Evolutionary conservation across 208 protist species (phyloP).

Genomic region (Trypanosoma theileri): DNA sequence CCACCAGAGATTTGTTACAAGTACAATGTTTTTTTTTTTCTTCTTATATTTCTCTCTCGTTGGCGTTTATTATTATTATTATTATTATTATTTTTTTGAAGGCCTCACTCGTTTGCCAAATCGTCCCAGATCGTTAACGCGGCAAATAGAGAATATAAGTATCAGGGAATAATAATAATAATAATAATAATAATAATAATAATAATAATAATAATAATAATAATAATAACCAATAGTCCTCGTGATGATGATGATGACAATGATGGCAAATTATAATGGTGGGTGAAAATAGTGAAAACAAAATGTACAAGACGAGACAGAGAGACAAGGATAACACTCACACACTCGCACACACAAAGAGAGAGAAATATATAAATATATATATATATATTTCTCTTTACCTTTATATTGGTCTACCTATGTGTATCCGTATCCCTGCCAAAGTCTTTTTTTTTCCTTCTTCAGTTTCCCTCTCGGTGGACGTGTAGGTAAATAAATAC

Average conservation of each 20-base stretch:
- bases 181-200: background rate
- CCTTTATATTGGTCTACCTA: background rate
- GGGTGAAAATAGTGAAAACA: no score
- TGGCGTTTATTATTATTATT: conserved; percentile 11
- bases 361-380: conserved; percentile 6
- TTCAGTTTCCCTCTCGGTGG: background rate
- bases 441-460: background rate
- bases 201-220: background rate
- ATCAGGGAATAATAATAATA: conserved; percentile 18
- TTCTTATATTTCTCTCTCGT: background rate
- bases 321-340: background rate
- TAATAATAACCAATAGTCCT: background rate
- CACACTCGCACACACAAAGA: background rate
- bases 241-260: no score
- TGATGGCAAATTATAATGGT: no score
- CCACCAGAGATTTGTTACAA: no score
- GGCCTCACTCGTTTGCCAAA: no score
- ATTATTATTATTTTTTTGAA: no score
- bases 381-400: conserved; percentile 1
- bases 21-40: no score
- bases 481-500: background rate
- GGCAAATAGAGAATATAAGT: background rate
- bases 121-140: no score
- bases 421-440: background rate
- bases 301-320: no score